Evolutionary conservation across 2,329 filamentous ascomycete genomes (phyloP), one percentile per base, ranked within the genome.

Genomic region (Calonectria pteridis): DNA sequence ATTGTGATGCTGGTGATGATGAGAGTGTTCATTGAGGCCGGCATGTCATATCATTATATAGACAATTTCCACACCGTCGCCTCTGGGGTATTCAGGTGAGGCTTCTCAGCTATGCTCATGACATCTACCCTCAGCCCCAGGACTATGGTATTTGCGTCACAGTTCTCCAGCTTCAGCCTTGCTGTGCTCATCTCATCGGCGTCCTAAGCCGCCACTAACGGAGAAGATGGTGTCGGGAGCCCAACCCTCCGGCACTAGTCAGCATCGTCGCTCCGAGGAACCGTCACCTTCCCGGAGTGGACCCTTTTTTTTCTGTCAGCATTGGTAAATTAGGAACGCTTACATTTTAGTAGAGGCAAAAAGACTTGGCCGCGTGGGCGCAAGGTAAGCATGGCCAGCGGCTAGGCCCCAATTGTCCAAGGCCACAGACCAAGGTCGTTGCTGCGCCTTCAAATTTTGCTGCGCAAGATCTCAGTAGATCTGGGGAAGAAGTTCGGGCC

Each of bases 41-140:
- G 64, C n/a, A 55, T 62, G 23, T 28, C 69, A 53, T 73, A 37
- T 49, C 59, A 26, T 80, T 80, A 81, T 80, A 80, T 81, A 81
- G 4, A 73, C n/a, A 37, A 64, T n/a, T 40, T 43, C n/a, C 28
- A 31, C 68, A 50, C 26, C 6, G 6, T 23, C 37, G 35, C n/a
- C 37, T 35, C 66, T 23, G 13, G 29, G 49, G 18, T 40, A 31
- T 26, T 18, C 28, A 28, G 59, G 28, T 33, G 33, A 66, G 31
- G 51, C 71, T 73, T 35, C 55, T 67, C 46, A 23, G 53, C 49
- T 51, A 53, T 23, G 40, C n/a, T 28, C 59, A 65, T 40, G 33
- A 23, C 29, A 67, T 7, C 23, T 28, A 28, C 23, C n/a, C 68
- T 26, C 46, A 55, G 63, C 69, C 72, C 46, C 29, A 64, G 40